phyloP scores from a whole-genome alignment of 495 filamentous ascomycete species.

The Xylaria venustula region DNA sequence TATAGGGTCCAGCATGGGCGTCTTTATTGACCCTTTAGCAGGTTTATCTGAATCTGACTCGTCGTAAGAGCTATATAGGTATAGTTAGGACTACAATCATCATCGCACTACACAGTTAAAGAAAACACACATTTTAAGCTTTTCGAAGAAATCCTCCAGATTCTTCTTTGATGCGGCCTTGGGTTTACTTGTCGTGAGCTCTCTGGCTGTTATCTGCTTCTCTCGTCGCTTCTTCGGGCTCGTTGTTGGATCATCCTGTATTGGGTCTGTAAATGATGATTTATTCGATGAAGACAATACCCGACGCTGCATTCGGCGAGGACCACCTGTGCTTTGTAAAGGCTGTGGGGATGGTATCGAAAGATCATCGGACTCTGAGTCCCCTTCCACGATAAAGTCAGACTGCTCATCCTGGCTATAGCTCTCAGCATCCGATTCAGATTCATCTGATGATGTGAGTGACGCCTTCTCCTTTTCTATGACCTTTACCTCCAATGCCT shows the following conservation, averaged over 20 bases:
- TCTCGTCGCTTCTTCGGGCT: slow-evolving; percentile 12
- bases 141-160: slow-evolving; percentile 28
- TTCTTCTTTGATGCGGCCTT: slow-evolving; percentile 16
- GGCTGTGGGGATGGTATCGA: slow-evolving; percentile 15
- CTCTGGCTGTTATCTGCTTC: slow-evolving; percentile 4
- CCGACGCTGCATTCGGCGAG: slow-evolving; percentile 18
- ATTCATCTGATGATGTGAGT: neutral
- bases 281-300: slow-evolving; percentile 17
- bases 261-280: slow-evolving; percentile 4
- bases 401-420: slow-evolving; percentile 16
- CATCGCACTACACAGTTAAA: neutral
- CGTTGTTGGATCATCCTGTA: slow-evolving; percentile 8
- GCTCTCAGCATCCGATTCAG: neutral
- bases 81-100: slow-evolving; percentile 3
- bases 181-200: neutral
- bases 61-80: slow-evolving; percentile 20
- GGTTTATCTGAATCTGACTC: slow-evolving; percentile 21
- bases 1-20: slow-evolving; percentile 27
- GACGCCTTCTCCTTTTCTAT: neutral
- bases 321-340: slow-evolving; percentile 14
- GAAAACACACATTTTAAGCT: slow-evolving; percentile 27
- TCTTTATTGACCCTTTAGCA: slow-evolving; percentile 6
- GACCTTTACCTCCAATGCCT: neutral
- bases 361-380: slow-evolving; percentile 21
- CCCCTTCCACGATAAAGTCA: slow-evolving; percentile 20